Evolutionary conservation across 202 grass and related monocot species (phyloP).

Genomic region (Schoenoplectus tabernaemontani): DNA sequence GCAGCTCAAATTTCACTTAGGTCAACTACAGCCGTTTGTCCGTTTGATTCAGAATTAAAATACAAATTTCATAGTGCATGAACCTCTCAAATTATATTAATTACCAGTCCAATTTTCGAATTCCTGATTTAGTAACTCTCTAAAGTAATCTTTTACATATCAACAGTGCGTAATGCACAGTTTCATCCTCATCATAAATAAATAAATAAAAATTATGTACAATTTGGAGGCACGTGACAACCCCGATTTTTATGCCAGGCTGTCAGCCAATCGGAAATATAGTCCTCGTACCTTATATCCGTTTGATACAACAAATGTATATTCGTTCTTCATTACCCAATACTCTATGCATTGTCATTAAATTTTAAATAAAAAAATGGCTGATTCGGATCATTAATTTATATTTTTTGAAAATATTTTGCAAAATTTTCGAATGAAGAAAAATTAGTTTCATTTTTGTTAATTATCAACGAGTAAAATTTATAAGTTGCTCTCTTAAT

Average conservation of each 20-base stretch:
- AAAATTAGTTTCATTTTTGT: no score
- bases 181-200: not conserved
- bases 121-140: not conserved
- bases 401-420: no score
- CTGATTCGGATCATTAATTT: no score
- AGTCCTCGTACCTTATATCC: not conserved
- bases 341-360: not conserved
- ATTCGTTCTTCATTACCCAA: not conserved
- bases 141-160: not conserved
- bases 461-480: no score
- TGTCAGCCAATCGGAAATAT: not conserved
- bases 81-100: not conserved
- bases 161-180: no score
- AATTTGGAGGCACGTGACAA: not conserved
- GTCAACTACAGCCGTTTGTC: no score
- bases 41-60: not conserved
- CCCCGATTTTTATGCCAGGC: not conserved
- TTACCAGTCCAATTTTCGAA: not conserved
- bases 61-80: not conserved
- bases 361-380: no score
- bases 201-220: not conserved
- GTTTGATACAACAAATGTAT: not conserved
- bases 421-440: no score
- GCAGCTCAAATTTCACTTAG: not conserved
- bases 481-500: no score